phyloP scores from a whole-genome alignment of 2,329 filamentous ascomycete genomes.

The Verticillium nubilum region DNA sequence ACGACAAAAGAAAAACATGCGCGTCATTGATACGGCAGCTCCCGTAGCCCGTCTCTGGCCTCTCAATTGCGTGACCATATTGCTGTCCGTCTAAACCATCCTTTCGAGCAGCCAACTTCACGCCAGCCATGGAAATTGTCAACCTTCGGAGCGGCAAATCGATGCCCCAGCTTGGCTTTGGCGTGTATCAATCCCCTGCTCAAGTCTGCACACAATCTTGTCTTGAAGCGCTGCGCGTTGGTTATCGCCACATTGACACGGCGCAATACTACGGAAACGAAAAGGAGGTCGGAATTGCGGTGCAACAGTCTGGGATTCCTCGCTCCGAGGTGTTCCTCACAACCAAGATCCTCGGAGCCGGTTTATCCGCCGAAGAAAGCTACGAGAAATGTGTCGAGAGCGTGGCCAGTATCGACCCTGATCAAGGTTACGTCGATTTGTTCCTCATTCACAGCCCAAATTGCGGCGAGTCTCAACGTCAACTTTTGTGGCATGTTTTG shows the following conservation, averaged over 20 bases:
- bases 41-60: no score
- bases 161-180: conserved; percentile 66
- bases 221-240: conserved; percentile 48
- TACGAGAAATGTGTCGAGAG: conserved; percentile 57
- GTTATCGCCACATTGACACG: conserved; percentile 62
- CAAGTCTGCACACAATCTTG: conserved; percentile 52
- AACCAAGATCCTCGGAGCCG: conserved; percentile 59
- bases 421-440: conserved; percentile 61
- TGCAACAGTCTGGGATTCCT: conserved; percentile 40
- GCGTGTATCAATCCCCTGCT: conserved; percentile 58
- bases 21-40: neutral
- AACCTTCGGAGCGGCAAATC: conserved; percentile 17
- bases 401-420: conserved; percentile 52
- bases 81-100: neutral
- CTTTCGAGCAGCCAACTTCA: neutral
- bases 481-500: conserved; percentile 61
- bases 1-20: neutral
- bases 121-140: conserved; percentile 6
- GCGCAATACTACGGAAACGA: conserved; percentile 64
- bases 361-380: conserved; percentile 47
- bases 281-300: conserved; percentile 55
- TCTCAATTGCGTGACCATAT: neutral
- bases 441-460: conserved; percentile 65
- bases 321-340: conserved; percentile 62
- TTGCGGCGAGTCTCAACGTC: conserved; percentile 36